These are phyloP conservation scores for Fusarium staphyleae DNA, from an alignment of 2,329 filamentous ascomycete genomes.

Conservation along the genomic window DNA sequence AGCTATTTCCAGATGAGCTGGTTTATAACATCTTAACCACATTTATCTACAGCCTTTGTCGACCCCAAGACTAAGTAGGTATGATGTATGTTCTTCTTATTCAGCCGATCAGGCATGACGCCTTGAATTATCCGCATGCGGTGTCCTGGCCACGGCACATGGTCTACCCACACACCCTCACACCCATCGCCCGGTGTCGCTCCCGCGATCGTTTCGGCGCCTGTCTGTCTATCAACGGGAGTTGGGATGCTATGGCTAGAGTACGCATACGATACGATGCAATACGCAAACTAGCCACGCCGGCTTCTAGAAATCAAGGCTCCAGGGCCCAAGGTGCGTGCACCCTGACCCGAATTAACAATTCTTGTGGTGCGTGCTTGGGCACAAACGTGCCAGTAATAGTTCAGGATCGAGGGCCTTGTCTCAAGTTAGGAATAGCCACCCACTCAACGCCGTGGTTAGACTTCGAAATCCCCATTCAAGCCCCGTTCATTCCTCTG, in stretches of 20 bases:
- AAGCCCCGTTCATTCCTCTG: constrained; percentile 26
- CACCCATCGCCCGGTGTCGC: not conserved
- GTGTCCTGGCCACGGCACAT: not conserved
- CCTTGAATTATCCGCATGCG: constrained; percentile 3
- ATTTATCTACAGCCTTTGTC: constrained; percentile 25
- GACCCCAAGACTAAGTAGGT: constrained; percentile 24
- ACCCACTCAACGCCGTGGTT: constrained; percentile 38
- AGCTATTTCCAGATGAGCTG: constrained; percentile 22
- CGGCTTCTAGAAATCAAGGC: constrained; percentile 6
- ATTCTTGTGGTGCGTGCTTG: constrained; percentile 25
- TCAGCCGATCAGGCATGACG: constrained; percentile 15
- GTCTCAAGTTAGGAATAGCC: constrained; percentile 39
- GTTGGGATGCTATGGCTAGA: constrained; percentile 7
- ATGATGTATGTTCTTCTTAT: constrained; percentile 12
- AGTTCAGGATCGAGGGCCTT: constrained; percentile 35
- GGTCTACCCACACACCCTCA: constrained; percentile 2
- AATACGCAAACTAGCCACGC: not conserved
- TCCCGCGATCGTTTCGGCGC: too few species aligned
- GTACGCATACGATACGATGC: not conserved
- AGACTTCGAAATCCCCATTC: constrained; percentile 30
- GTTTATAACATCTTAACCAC: constrained; percentile 28
- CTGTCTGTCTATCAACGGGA: not conserved
- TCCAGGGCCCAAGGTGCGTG: constrained; percentile 6
- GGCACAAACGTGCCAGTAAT: constrained; percentile 34
- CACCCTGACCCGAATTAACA: constrained; percentile 18